Conservation (phyloP, 805 yeast species). For the Kuraishia capsulata region DNA sequence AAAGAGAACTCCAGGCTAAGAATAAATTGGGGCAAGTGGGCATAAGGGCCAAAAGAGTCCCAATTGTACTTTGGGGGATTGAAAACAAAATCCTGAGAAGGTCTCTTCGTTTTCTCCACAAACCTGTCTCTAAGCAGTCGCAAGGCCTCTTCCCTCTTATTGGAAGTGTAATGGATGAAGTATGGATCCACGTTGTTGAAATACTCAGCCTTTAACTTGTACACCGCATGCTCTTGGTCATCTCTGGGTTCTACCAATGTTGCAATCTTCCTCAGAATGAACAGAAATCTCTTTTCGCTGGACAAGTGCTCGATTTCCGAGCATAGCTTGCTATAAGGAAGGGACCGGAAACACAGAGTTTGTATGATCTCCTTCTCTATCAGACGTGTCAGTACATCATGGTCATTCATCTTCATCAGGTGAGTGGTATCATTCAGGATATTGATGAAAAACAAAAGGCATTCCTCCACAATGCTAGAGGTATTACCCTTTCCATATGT, state of each 20-base stretch:
- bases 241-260: constrained; percentile 54
- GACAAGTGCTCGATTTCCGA: constrained; percentile 61
- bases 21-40: constrained; percentile 39
- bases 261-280: constrained; percentile 46
- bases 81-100: constrained; percentile 38
- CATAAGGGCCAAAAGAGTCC: constrained; percentile 26
- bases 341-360: constrained; percentile 65
- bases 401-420: constrained; percentile 38
- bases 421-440: constrained; percentile 60
- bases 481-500: constrained; percentile 38
- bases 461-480: constrained; percentile 71
- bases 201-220: constrained; percentile 51
- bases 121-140: constrained; percentile 44
- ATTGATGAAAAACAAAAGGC: constrained; percentile 56
- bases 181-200: constrained; percentile 65
- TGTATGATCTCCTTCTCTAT: constrained; percentile 73
- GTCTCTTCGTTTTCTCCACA: constrained; percentile 22
- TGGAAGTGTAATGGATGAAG: constrained; percentile 68
- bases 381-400: constrained; percentile 37
- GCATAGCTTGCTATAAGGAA: constrained; percentile 63
- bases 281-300: constrained; percentile 67
- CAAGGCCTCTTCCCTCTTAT: constrained; percentile 79
- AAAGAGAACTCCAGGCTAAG: constrained; percentile 42
- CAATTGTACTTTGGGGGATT: constrained; percentile 40
- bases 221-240: constrained; percentile 50